A percentile compares a stretch with the other conserved stretches of the same genome.
These are phyloP conservation scores for Saccharomycopsis synnaedendra DNA, from an alignment of 805 yeast species.

Conservation along the genomic window DNA sequence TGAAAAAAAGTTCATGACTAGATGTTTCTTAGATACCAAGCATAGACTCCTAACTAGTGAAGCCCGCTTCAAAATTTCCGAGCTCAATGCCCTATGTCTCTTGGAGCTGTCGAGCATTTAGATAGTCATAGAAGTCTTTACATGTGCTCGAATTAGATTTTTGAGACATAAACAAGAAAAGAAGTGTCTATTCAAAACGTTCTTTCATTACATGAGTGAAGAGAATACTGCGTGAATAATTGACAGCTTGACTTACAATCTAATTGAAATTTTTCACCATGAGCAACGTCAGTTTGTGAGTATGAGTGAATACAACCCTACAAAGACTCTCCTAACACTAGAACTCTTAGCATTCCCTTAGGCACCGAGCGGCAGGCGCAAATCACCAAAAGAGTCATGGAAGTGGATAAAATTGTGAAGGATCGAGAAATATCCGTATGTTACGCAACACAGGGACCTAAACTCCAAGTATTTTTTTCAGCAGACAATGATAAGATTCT, in stretches of 20 bases:
- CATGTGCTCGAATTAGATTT: too few species aligned
- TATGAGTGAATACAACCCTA: neutral
- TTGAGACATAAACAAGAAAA: too few species aligned
- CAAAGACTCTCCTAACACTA: neutral
- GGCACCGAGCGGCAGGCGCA: constrained; percentile 38
- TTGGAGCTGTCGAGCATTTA: too few species aligned
- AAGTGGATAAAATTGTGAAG: constrained; percentile 59
- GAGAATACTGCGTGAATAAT: neutral
- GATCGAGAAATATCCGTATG: constrained; percentile 38
- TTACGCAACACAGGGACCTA: constrained; percentile 23
- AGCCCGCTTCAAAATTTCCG: too few species aligned
- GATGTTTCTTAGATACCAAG: too few species aligned
- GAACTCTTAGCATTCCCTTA: constrained; percentile 44
- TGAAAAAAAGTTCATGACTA: too few species aligned
- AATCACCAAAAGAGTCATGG: constrained; percentile 39
- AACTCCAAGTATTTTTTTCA: constrained; percentile 31
- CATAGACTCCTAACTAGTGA: too few species aligned
- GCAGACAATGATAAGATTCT: constrained; percentile 53
- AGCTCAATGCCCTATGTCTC: too few species aligned
- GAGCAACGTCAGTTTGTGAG: too few species aligned
- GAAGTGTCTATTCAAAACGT: too few species aligned
- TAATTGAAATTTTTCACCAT: too few species aligned
- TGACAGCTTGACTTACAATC: constrained; percentile 9
- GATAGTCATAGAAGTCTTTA: too few species aligned
- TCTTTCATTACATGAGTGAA: neutral